A percentile compares a stretch with the other conserved stretches of the same genome.
Conservation (phyloP, 1,284 basidiomycete genomes). For the Abortiporus biennis region DNA sequence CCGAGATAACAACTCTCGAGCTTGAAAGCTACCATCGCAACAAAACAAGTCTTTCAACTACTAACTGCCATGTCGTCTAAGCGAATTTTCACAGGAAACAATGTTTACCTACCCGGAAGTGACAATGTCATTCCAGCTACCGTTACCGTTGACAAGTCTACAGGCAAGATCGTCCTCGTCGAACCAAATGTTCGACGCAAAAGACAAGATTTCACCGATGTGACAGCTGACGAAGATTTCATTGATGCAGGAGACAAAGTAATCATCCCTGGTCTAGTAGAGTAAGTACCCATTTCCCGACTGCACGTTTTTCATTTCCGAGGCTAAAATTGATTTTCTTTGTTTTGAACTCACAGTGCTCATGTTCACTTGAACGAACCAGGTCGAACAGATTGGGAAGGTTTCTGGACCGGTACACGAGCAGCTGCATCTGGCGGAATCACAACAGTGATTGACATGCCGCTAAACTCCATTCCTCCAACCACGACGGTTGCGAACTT, state of each 20-base stretch:
- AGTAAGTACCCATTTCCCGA: slow-evolving; percentile 43
- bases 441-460: slow-evolving; percentile 93
- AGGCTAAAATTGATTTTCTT: neutral
- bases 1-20: no score
- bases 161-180: slow-evolving; percentile 67
- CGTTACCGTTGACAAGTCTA: slow-evolving; percentile 51
- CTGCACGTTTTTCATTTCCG: neutral
- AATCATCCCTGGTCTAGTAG: slow-evolving; percentile 82
- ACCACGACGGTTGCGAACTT: slow-evolving; percentile 82
- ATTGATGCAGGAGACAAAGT: slow-evolving; percentile 60
- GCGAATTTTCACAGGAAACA: slow-evolving; percentile 39
- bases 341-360: slow-evolving; percentile 38
- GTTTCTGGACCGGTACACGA: slow-evolving; percentile 84
- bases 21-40: no score
- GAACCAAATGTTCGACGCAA: slow-evolving; percentile 20
- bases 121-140: slow-evolving; percentile 60
- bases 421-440: slow-evolving; percentile 89
- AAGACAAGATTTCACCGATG: slow-evolving; percentile 25
- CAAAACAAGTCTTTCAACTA: no score
- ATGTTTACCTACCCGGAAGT: slow-evolving; percentile 54
- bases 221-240: slow-evolving; percentile 34
- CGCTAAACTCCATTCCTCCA: slow-evolving; percentile 90
- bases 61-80: neutral
- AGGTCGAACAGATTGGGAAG: slow-evolving; percentile 90
- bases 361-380: slow-evolving; percentile 95